These are phyloP conservation scores for Trypanosoma vivax DNA, from an alignment of 208 protist genomes.

Conservation along the genomic window DNA sequence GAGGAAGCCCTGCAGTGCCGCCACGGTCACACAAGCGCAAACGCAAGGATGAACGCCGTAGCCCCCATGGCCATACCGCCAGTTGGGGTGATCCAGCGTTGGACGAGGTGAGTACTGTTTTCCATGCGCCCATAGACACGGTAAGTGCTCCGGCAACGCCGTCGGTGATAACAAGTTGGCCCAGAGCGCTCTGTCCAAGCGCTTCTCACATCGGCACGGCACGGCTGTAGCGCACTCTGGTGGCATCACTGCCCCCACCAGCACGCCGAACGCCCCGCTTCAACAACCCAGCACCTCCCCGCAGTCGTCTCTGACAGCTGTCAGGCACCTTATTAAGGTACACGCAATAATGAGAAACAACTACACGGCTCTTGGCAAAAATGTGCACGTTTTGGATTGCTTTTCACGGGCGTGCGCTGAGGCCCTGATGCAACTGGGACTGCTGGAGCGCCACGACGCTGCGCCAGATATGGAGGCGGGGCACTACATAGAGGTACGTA, in stretches of 20 bases:
- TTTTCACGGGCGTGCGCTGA: constrained; percentile 33
- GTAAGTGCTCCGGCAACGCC: neutral
- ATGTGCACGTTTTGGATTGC: constrained; percentile 12
- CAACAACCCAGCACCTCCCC: neutral
- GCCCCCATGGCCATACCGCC: neutral
- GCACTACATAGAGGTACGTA: neutral
- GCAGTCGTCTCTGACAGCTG: constrained; percentile 3
- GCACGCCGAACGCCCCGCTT: neutral
- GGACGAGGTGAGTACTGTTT: neutral
- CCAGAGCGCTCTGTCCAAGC: neutral
- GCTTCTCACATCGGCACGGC: constrained; percentile 14
- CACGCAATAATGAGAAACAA: constrained; percentile 32
- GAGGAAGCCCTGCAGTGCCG: neutral
- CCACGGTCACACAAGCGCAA: neutral
- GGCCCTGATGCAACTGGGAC: constrained; percentile 21
- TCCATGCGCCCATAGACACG: neutral
- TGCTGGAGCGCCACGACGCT: neutral
- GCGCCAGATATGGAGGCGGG: neutral
- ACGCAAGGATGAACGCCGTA: neutral
- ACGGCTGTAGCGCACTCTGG: neutral
- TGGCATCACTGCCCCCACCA: too few species aligned
- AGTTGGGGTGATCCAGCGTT: neutral
- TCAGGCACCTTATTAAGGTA: constrained; percentile 27
- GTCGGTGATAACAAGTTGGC: neutral
- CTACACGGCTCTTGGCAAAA: constrained; percentile 28